A percentile compares a stretch with the other conserved stretches of the same genome.
phyloP scores from a whole-genome alignment of 2,329 filamentous ascomycete species.

The Trichoderma breve region DNA sequence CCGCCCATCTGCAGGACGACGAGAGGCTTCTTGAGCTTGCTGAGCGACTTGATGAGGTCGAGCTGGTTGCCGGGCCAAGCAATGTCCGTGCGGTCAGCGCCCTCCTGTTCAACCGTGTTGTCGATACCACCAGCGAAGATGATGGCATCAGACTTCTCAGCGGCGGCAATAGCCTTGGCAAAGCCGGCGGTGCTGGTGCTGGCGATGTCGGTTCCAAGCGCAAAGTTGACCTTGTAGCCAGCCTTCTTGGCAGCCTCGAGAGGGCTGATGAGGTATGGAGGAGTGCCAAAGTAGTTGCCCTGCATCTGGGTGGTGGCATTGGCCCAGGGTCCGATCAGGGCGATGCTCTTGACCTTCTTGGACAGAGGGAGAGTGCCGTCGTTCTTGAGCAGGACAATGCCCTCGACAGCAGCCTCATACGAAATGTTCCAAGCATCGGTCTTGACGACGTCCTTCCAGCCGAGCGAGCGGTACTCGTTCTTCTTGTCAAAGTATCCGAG shows the following conservation, averaged over 20 bases:
- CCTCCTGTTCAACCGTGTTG: constrained; percentile 51
- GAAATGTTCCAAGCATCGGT: constrained; percentile 6
- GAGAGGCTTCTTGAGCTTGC: constrained; percentile 43
- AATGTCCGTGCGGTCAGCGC: constrained; percentile 48
- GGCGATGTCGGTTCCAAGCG: neutral
- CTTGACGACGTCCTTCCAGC: constrained; percentile 50
- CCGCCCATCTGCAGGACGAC: constrained; percentile 51
- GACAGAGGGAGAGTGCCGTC: constrained; percentile 53
- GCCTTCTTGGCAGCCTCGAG: constrained; percentile 42
- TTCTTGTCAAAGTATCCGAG: constrained; percentile 18
- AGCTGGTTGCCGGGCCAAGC: constrained; percentile 53
- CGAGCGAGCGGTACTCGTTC: constrained; percentile 32
- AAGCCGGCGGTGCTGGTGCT: constrained; percentile 9
- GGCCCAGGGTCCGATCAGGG: constrained; percentile 35
- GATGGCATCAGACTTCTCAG: constrained; percentile 47
- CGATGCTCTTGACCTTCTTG: constrained; percentile 18
- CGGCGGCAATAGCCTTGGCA: constrained; percentile 33
- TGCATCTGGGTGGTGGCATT: constrained; percentile 26
- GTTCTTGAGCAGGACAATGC: constrained; percentile 61
- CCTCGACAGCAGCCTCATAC: constrained; percentile 53
- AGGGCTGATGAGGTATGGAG: constrained; percentile 55
- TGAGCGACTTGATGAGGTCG: constrained; percentile 43
- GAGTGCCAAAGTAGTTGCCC: constrained; percentile 35
- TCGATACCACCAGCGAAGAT: constrained; percentile 56
- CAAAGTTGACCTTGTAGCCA: constrained; percentile 5